Base-by-base conservation (phyloP, 768 basidiomycete species). In the Hericium coralloides region DNA sequence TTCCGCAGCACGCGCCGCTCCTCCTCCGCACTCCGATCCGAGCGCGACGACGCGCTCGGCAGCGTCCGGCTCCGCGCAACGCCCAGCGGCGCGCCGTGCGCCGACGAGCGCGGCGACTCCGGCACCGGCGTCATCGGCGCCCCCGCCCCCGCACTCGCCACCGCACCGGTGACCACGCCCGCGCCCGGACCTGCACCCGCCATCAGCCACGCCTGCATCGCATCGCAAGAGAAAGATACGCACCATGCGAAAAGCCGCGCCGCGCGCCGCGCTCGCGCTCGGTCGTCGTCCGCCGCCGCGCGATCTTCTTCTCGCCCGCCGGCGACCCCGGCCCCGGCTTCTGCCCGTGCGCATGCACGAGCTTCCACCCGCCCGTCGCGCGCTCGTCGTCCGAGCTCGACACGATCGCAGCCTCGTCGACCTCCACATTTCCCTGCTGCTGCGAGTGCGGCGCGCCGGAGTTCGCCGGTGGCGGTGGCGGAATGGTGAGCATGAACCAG, bases 401-500 rank as follows among this genome's bases (percentile, higher is more conserved):
- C 25, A 72, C 69, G 1, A 76, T 66, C 53, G 72, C 69, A 25
- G 76, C 67, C 62, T 81, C 80, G 17, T 78, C 73, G n/a, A 80
- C 81, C 20, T 66, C 59, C n/a, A 58, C 53, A 48, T 52, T 18
- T 59, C 55, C 52, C 17, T 14, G 6, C 26, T 20, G 25, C 38
- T 7, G 25, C 23, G 15, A 12, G 41, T 52, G 49, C 17, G 53
- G 60, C 31, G 58, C 36, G 60, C 60, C 36, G 54, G 53, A 20
- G 61, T 49, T 26, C 45, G 57, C 6, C 43, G 68, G 70, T 18
- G 82, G 80, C 2, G 89, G 87, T 1, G 88, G 83, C 6, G 89
- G 82, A 43, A 90, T 87, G 64, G 90, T 93, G 52, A 97, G 73
- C 79, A 95, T 81, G 71, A 99, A 99, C 80, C 87, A 87, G 66